Evolutionary conservation across 2,329 filamentous ascomycete genomes (phyloP).

Genomic region (Fonsecaea pugnacius): DNA sequence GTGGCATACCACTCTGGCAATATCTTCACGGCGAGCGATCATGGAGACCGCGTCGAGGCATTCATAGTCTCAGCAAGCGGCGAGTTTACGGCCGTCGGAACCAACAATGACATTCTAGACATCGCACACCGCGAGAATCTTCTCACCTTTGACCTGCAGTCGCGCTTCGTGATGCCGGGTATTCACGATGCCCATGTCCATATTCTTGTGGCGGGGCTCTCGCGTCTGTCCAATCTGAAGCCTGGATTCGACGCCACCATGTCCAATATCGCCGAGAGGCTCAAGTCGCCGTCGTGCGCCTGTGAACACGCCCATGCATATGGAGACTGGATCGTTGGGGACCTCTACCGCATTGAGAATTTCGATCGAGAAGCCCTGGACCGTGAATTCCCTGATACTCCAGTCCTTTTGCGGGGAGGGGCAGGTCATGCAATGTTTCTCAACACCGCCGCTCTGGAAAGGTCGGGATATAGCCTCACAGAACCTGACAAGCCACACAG

Average conservation of each 20-base stretch:
- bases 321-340: slow-evolving; percentile 38
- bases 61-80: slow-evolving; percentile 21
- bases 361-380: slow-evolving; percentile 37
- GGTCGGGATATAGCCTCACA: slow-evolving; percentile 38
- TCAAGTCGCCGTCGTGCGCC: slow-evolving; percentile 17
- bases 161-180: slow-evolving; percentile 23
- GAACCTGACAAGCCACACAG: slow-evolving; percentile 37
- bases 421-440: slow-evolving; percentile 40
- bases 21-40: slow-evolving; percentile 15
- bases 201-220: slow-evolving; percentile 13
- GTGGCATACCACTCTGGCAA: slow-evolving; percentile 21
- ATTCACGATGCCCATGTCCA: slow-evolving; percentile 27
- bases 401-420: slow-evolving; percentile 40
- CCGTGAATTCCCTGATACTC: slow-evolving; percentile 40
- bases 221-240: slow-evolving; percentile 7
- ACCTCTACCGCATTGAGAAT: slow-evolving; percentile 36
- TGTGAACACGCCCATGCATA: slow-evolving; percentile 22
- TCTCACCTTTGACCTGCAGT: slow-evolving; percentile 8
- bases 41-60: slow-evolving; percentile 13
- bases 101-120: slow-evolving; percentile 18
- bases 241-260: slow-evolving; percentile 13
- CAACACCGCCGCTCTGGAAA: slow-evolving; percentile 39
- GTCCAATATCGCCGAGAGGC: slow-evolving; percentile 15
- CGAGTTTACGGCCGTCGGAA: slow-evolving; percentile 16
- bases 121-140: slow-evolving; percentile 15